Evolutionary conservation across 495 filamentous ascomycete species (phyloP), one percentile per base, ranked within the genome.

Genomic region (Coniosporium apollinis): DNA sequence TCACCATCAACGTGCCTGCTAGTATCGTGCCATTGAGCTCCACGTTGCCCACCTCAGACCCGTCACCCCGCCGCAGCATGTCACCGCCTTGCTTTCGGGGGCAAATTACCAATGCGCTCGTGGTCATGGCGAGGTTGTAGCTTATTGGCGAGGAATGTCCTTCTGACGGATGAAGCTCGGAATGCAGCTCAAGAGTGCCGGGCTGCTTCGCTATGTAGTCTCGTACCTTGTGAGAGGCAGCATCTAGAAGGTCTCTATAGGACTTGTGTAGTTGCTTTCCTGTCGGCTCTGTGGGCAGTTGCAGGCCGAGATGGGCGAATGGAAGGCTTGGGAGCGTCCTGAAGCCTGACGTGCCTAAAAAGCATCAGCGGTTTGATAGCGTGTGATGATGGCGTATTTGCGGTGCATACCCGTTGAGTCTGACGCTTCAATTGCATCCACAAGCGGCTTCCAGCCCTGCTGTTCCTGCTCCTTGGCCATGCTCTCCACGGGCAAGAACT

Each of bases 1-100:
- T 87, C 10, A 91, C 82, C 59, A 91, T 72, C 30, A 85, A 59
- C 19, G 79, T 87, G 1, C 77, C 81, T n/a, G 73, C 82, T 14
- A 91, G 57, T 31, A 83, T 58, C 0, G 82, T 87, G 14, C 82
- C 82, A 41, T 91, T 87, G 15, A 87, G 51, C 10, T 69, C 66
- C 13, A 86, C 54, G 28, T 60, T 59, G 0, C 78, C 79, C 2
- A 72, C 50, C 3, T 61, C 60, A 3, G 45, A 47, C 0, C 66
- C 58, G 22, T 62, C 55, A 14, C 43, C 42, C 24, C 17, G 30
- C 52, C 50, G 9, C 3, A 72, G 44, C 3, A 35, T 42, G 1
- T 52, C 55, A 2, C 52, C 58, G 37, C 65, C 67, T 28, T 49
- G 57, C 35, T 49, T 50, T 28, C 82, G 58, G 5, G 82, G 82